A percentile compares a stretch with the other conserved stretches of the same genome.
Conservation (phyloP, 1,139 yeast genomes). For the Trichomonascaceae sp. region DNA sequence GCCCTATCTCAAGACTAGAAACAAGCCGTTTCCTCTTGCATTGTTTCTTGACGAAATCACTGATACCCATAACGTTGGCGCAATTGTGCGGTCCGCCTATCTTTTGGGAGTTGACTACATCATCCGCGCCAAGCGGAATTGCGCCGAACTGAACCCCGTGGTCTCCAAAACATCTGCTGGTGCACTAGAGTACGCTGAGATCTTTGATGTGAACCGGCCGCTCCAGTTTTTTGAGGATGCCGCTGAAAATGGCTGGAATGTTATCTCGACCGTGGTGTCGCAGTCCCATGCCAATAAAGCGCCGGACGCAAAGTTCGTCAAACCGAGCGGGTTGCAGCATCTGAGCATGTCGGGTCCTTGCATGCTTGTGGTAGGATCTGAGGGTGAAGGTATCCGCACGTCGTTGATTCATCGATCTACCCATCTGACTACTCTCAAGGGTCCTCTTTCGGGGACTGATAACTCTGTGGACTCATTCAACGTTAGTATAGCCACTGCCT, state of each 20-base stretch:
- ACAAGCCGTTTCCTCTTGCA: conserved; percentile 42
- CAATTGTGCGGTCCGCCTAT: conserved; percentile 69
- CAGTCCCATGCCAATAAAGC: conserved; percentile 8
- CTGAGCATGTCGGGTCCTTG: conserved; percentile 42
- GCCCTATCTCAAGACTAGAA: not conserved
- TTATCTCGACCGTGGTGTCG: conserved; percentile 48
- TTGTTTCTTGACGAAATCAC: conserved; percentile 69
- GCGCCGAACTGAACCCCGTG: conserved; percentile 64
- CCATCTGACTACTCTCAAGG: conserved; percentile 40
- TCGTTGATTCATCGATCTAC: conserved; percentile 51
- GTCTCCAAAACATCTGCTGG: conserved; percentile 80
- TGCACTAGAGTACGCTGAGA: conserved; percentile 62
- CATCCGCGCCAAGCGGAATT: conserved; percentile 54
- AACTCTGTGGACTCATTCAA: conserved; percentile 49
- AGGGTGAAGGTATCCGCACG: conserved; percentile 70
- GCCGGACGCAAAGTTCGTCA: conserved; percentile 23
- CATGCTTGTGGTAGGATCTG: conserved; percentile 69
- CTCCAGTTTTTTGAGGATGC: conserved; percentile 47
- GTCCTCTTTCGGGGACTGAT: conserved; percentile 31
- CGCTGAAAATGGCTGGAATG: conserved; percentile 51
- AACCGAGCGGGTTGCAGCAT: conserved; percentile 31
- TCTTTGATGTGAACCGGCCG: conserved; percentile 46
- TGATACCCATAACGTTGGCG: conserved; percentile 88
- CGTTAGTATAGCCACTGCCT: conserved; percentile 80
- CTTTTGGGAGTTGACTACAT: conserved; percentile 78